Base-by-base conservation (phyloP, 106 monocot genomes). In the Phalaenopsis equestris region DNA sequence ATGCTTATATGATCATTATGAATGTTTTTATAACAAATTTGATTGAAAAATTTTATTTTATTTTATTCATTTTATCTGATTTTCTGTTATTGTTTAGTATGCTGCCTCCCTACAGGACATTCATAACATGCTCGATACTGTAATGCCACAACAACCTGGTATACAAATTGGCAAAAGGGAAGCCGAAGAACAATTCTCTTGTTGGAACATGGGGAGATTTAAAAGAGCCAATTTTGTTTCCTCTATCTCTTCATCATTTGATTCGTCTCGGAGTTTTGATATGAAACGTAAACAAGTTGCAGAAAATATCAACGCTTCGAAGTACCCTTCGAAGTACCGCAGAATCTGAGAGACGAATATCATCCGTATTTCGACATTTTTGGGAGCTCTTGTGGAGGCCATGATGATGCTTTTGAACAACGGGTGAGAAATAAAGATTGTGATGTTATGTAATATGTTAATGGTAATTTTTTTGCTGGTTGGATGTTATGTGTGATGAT, bases 181-280 rank as follows among this genome's bases (percentile, higher is more conserved):
- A 65, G n/a, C 64, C 23, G 64, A 65, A 23, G 64, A 65, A 24
- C 64, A 4, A 4, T 65, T 65, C 64, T 65, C 64, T 23, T 65
- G 21, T 9, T 65, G 64, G 64, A 65, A 65, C 64, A 65, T 65
- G 64, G 64, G 64, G 21, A 65, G 64, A 65, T 65, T 65, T 24
- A 65, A 65, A 65, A 65, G 64, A 65, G 24, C 64, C 8, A 65
- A 65, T 21, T 65, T 65, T 65, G 64, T 65, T 24, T 65, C 64
- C 64, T 65, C 64, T 23, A 21, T 65, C 23, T 21, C 24, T 19
- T 21, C 64, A 9, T 65, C 64, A 65, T 65, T 65, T 65, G 64
- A 65, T 65, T 65, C 23, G 3, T 19, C 64, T 65, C 23, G 64
- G 19, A 9, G 23, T 21, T 65, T 24, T 9, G 24, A 24, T 65